Conservation (phyloP, 2,329 filamentous ascomycete species). For the Chrysoporthe deuterocubensis region DNA sequence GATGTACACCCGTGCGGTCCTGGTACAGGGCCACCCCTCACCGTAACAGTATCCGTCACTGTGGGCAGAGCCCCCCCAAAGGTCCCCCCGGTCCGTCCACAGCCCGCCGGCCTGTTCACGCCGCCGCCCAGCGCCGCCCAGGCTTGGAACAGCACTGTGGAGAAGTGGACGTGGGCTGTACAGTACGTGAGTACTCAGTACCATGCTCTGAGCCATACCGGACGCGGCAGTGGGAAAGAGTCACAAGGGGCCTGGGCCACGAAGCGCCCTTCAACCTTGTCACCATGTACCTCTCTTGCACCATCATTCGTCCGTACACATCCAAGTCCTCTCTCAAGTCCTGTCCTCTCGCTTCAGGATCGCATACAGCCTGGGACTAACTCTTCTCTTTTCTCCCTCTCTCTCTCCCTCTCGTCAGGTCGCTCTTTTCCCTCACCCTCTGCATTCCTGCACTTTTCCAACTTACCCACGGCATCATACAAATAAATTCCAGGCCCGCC, state of each 20-base stretch:
- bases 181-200: background rate
- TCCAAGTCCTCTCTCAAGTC: background rate
- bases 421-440: background rate
- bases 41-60: background rate
- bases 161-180: background rate
- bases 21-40: too few relatives aligned
- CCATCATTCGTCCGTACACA: background rate
- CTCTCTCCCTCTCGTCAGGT: slow-evolving; percentile 1
- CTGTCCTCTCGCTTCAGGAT: background rate
- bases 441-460: slow-evolving; percentile 4
- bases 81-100: background rate
- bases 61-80: background rate
- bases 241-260: slow-evolving; percentile 9
- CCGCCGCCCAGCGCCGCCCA: background rate
- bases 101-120: background rate
- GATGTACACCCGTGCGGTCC: too few relatives aligned
- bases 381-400: background rate
- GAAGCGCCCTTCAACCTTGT: slow-evolving; percentile 6
- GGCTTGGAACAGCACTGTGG: background rate
- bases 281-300: background rate
- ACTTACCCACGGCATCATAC: background rate
- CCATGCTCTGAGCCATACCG: slow-evolving; percentile 2
- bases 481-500: background rate
- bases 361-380: too few relatives aligned
- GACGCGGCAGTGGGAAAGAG: background rate